Percentiles rank a stretch among this genome's conserved stretches.
Conservation (phyloP, 2,329 filamentous ascomycete genomes). For the Thermochaetoides dissita region DNA sequence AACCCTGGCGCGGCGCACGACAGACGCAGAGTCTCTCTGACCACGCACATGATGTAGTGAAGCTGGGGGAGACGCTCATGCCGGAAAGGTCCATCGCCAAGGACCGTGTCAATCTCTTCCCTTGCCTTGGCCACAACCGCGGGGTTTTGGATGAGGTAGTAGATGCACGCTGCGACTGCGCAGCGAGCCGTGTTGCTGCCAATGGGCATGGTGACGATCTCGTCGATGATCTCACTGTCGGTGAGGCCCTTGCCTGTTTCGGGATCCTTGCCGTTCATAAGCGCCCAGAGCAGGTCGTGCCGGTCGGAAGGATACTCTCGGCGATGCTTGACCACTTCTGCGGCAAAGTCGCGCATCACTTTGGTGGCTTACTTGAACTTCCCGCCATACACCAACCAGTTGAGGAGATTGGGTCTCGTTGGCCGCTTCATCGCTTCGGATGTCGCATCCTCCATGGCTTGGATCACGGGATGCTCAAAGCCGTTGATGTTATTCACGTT, state of each 20-base stretch:
- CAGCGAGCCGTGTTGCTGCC: constrained; percentile 37
- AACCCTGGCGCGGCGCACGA: constrained; percentile 40
- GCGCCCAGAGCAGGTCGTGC: constrained; percentile 46
- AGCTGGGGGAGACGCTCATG: constrained; percentile 36
- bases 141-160: constrained; percentile 38
- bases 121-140: constrained; percentile 33
- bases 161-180: constrained; percentile 31
- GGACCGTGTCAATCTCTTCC: constrained; percentile 37
- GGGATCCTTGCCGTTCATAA: constrained; percentile 46
- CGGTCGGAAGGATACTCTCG: constrained; percentile 37
- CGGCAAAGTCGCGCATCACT: constrained; percentile 39
- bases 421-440: constrained; percentile 42
- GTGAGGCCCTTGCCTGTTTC: constrained; percentile 44
- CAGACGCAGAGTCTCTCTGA: constrained; percentile 41
- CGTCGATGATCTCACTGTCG: constrained; percentile 49
- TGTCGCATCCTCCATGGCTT: constrained; percentile 40
- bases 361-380: constrained; percentile 42
- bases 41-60: constrained; percentile 37
- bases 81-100: constrained; percentile 30
- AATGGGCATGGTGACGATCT: constrained; percentile 55
- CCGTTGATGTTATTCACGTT: constrained; percentile 33
- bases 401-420: constrained; percentile 35
- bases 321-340: constrained; percentile 43
- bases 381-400: constrained; percentile 34
- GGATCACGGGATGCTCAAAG: constrained; percentile 32